phyloP scores from a whole-genome alignment of 75 land plant species.

The Pinus albicaulis region DNA sequence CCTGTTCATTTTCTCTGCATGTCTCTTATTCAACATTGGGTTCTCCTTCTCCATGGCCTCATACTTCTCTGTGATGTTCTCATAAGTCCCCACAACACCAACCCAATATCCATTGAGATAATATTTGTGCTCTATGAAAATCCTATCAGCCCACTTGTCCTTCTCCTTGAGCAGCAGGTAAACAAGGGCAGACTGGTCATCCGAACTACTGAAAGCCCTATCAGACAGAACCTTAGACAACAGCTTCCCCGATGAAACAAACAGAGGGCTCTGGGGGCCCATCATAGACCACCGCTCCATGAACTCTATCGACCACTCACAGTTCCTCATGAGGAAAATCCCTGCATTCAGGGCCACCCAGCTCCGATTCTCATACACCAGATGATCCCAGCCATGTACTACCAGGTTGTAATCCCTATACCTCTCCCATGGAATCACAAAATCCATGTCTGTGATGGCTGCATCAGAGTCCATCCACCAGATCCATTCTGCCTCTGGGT shows the following conservation, averaged over 20 bases:
- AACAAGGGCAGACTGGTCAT: slow-evolving; percentile 80
- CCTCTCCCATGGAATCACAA: slow-evolving; percentile 55
- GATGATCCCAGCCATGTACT: slow-evolving; percentile 71
- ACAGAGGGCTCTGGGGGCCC: slow-evolving; percentile 64
- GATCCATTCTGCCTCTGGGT: slow-evolving; percentile 96
- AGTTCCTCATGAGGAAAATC: slow-evolving; percentile 81
- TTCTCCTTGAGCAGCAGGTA: slow-evolving; percentile 57
- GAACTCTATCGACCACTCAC: slow-evolving; percentile 92
- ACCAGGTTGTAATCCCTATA: slow-evolving; percentile 68
- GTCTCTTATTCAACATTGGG: slow-evolving; percentile 21
- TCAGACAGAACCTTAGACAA: slow-evolving; percentile 45
- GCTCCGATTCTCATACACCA: slow-evolving; percentile 55
- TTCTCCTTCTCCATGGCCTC: slow-evolving; percentile 26
- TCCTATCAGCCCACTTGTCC: slow-evolving; percentile 40
- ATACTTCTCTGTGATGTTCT: slow-evolving; percentile 32
- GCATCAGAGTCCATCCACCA: slow-evolving; percentile 99
- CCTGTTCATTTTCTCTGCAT: slow-evolving; percentile 14
- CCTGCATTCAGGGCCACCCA: slow-evolving; percentile 92
- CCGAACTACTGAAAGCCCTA: slow-evolving; percentile 61
- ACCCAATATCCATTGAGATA: slow-evolving; percentile 74
- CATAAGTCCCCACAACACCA: slow-evolving; percentile 47
- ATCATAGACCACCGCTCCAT: slow-evolving; percentile 70
- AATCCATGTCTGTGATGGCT: slow-evolving; percentile 89
- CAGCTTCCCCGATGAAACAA: slow-evolving; percentile 43
- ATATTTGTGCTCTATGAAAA: slow-evolving; percentile 65